These are phyloP conservation scores for Taphrina betulina DNA, from an alignment of 1,139 yeast genomes.

Conservation along the genomic window DNA sequence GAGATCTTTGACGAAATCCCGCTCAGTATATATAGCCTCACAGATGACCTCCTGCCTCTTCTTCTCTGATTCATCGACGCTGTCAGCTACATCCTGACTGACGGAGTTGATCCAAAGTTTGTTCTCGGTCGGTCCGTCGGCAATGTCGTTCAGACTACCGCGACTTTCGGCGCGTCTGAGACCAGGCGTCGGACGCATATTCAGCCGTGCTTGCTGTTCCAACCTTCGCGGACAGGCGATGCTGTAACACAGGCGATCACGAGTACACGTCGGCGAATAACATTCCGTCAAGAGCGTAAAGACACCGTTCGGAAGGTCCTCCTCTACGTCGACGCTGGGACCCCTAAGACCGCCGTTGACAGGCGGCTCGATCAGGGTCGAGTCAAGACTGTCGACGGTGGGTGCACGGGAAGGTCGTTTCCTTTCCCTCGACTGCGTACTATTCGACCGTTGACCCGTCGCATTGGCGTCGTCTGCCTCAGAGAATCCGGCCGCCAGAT, in stretches of 20 bases:
- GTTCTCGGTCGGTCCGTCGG: conserved; percentile 65
- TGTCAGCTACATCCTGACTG: conserved; percentile 72
- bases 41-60: conserved; percentile 94
- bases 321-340: conserved; percentile 20
- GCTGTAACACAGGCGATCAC: conserved; percentile 84
- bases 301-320: conserved; percentile 62
- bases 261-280: conserved; percentile 92
- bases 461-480: conserved; percentile 34
- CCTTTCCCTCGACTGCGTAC: conserved; percentile 4
- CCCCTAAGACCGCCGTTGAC: conserved; percentile 12
- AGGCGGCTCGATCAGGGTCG: conserved; percentile 16
- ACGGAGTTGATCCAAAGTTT: conserved; percentile 95
- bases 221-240: conserved; percentile 96
- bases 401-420: conserved; percentile 28
- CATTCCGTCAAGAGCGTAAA: conserved; percentile 91
- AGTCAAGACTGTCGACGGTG: conserved; percentile 28
- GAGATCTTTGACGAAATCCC: conserved; percentile 90
- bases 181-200: conserved; percentile 86
- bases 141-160: conserved; percentile 64
- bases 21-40: conserved; percentile 89
- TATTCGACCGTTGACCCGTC: conserved; percentile 21
- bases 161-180: conserved; percentile 78
- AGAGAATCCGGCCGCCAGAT: conserved; percentile 35
- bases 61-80: conserved; percentile 78
- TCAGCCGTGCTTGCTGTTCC: conserved; percentile 91